A percentile compares a stretch with the other conserved stretches of the same genome.
These are phyloP conservation scores for Grosmannia clavigera DNA, from an alignment of 2,329 filamentous ascomycete species.

Conservation along the genomic window DNA sequence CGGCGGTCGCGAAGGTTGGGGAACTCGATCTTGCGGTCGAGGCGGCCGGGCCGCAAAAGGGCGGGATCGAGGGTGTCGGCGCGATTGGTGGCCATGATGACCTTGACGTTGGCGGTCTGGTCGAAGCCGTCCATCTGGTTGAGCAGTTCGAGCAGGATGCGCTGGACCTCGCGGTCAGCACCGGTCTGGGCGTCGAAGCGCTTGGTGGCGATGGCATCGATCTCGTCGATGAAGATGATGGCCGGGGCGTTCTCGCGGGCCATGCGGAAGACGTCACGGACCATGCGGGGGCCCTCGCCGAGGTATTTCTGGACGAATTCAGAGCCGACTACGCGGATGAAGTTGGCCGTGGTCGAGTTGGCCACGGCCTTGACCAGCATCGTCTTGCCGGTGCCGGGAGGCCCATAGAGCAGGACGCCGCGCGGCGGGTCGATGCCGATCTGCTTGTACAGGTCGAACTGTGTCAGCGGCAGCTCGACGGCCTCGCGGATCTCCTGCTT, in stretches of 20 bases:
- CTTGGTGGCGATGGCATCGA: constrained; percentile 97
- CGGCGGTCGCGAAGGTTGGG: constrained; percentile 87
- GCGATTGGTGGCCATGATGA: constrained; percentile 99
- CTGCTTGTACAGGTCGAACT: constrained; percentile 98
- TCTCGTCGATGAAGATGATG: constrained; percentile 99
- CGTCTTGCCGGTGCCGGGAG: constrained; percentile 91
- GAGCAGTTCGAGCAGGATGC: constrained; percentile 90
- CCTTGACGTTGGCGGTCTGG: constrained; percentile 97
- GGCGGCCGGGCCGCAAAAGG: constrained; percentile 81
- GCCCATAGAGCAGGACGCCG: constrained; percentile 90
- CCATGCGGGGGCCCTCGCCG: constrained; percentile 95
- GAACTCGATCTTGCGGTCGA: constrained; percentile 98
- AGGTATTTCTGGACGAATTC: constrained; percentile 99
- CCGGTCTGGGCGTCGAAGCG: constrained; percentile 98
- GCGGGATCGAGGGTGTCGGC: constrained; percentile 95
- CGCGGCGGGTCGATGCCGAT: constrained; percentile 97
- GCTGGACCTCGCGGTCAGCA: constrained; percentile 94
- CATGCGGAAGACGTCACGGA: constrained; percentile 98
- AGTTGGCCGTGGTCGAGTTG: constrained; percentile 95
- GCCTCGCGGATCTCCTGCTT: constrained; percentile 99
- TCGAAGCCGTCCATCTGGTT: constrained; percentile 99
- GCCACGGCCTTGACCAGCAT: constrained; percentile 98
- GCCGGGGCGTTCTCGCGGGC: constrained; percentile 94
- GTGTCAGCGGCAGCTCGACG: constrained; percentile 89
- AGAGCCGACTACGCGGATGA: constrained; percentile 95